A percentile compares a stretch with the other conserved stretches of the same genome.
phyloP scores from a whole-genome alignment of 192 early-diverging fungal species.

The Ambispora gerdemannii region DNA sequence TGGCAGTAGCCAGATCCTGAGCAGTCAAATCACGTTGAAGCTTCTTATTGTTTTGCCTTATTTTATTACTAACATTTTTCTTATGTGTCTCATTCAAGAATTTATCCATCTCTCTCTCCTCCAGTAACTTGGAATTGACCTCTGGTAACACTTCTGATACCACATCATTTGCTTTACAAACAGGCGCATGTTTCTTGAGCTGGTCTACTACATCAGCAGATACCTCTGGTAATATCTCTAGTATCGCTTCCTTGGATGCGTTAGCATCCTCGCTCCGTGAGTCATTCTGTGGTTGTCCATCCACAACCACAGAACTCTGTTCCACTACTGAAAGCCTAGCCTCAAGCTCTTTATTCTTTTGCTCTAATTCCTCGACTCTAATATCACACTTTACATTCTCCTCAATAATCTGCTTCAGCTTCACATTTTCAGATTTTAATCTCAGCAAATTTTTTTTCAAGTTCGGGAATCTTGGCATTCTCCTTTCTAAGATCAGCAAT shows the following conservation, averaged over 20 bases:
- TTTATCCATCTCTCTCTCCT: background rate
- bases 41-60: background rate
- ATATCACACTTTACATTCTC: slow-evolving; percentile 14
- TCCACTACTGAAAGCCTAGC: slow-evolving; percentile 3
- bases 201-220: background rate
- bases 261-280: background rate
- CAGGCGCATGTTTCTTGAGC: slow-evolving; percentile 3
- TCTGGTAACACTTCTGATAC: background rate
- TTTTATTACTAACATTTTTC: background rate
- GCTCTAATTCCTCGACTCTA: slow-evolving; percentile 25
- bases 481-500: too few species aligned
- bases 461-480: slow-evolving; percentile 3
- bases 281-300: too few species aligned
- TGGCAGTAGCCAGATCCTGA: background rate
- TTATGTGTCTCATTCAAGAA: background rate
- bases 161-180: background rate
- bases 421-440: background rate
- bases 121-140: background rate
- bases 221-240: slow-evolving; percentile 7
- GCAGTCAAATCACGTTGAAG: background rate
- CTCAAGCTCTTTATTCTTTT: slow-evolving; percentile 27
- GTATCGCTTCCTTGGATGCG: background rate
- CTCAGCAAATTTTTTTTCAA: background rate
- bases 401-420: slow-evolving; percentile 10
- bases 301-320: too few species aligned